Conservation (phyloP, 352 stramenopile species). For the Lagenidium giganteum region DNA sequence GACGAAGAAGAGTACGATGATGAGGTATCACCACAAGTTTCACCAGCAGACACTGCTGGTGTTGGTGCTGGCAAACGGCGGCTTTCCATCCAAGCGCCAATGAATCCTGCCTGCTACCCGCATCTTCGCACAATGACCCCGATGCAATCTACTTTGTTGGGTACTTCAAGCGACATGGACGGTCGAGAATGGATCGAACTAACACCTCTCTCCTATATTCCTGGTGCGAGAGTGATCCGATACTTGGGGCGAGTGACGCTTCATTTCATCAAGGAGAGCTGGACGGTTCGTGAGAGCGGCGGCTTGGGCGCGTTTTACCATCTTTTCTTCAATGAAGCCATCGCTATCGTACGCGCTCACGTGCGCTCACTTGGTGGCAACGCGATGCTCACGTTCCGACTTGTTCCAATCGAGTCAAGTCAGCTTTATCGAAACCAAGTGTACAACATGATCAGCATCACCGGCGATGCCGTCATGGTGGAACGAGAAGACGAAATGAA, state of each 20-base stretch:
- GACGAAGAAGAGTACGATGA: conserved; percentile 21
- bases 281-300: conserved; percentile 83
- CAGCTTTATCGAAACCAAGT: conserved; percentile 87
- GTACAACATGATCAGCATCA: conserved; percentile 92
- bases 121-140: conserved; percentile 26
- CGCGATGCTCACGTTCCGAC: conserved; percentile 81
- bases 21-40: too few relatives aligned
- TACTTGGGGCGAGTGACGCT: conserved; percentile 85
- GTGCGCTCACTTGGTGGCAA: conserved; percentile 80
- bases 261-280: conserved; percentile 90
- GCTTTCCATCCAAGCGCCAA: conserved; percentile 39
- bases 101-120: conserved; percentile 30
- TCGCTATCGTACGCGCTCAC: conserved; percentile 81
- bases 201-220: conserved; percentile 77
- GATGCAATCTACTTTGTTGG: too few relatives aligned
- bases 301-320: conserved; percentile 85
- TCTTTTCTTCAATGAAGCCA: conserved; percentile 83
- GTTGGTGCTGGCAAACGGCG: conserved; percentile 24
- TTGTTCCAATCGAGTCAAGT: conserved; percentile 85
- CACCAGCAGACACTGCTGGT: too few relatives aligned
- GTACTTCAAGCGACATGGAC: too few relatives aligned
- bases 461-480: conserved; percentile 80
- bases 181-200: conserved; percentile 82
- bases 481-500: conserved; percentile 43
- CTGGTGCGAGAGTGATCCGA: conserved; percentile 52